A percentile compares a stretch with the other conserved stretches of the same genome.
Evolutionary conservation across 169 alveolate species (phyloP).

Genomic region (Plasmodium adleri): DNA sequence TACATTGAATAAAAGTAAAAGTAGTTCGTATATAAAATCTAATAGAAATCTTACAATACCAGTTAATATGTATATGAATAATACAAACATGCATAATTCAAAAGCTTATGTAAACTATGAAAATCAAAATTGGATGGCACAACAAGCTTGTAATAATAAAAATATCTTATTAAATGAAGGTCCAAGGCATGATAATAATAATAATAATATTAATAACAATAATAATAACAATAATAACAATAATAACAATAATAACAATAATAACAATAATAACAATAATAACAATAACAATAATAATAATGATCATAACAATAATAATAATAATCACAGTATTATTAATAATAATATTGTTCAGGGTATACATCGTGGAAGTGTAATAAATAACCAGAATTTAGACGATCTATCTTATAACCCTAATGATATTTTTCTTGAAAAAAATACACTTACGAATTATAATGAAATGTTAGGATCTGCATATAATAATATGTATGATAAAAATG

Average conservation of each 20-base stretch:
- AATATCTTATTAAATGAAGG: too few species aligned
- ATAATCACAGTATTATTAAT: not conserved
- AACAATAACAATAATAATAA: not conserved
- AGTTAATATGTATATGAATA: not conserved
- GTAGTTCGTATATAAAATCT: not conserved
- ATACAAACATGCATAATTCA: not conserved
- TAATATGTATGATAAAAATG: too few species aligned
- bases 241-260: not conserved
- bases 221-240: not conserved
- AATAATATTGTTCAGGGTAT: not conserved
- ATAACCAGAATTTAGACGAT: too few species aligned
- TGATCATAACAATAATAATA: not conserved
- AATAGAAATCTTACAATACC: not conserved
- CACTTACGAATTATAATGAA: too few species aligned
- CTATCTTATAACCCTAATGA: too few species aligned
- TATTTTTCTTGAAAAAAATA: too few species aligned
- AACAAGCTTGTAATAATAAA: not conserved
- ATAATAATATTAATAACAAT: not conserved
- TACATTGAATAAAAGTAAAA: not conserved
- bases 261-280: not conserved
- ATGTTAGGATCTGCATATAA: too few species aligned
- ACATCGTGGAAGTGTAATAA: too few species aligned
- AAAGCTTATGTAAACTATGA: not conserved
- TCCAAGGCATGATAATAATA: not conserved
- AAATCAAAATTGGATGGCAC: not conserved